Percentiles rank a stretch among this genome's conserved stretches.
phyloP scores from a whole-genome alignment of 495 filamentous ascomycete species.

The Trichoderma asperelloides region DNA sequence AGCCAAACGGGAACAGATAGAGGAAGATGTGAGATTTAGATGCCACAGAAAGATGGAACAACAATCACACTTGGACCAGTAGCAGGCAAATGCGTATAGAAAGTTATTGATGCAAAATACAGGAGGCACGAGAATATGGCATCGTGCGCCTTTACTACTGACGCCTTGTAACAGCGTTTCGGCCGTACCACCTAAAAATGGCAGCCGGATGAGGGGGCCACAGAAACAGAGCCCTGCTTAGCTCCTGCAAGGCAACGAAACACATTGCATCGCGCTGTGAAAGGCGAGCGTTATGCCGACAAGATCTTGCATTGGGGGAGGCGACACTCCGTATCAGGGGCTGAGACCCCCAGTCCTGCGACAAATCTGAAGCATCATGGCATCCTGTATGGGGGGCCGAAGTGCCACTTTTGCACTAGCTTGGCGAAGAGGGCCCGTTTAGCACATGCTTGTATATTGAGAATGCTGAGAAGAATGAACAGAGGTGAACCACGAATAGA shows the following conservation, averaged over 20 bases:
- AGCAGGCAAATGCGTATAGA: neutral
- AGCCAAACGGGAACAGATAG: neutral
- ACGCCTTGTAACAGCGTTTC: neutral
- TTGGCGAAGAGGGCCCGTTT: neutral
- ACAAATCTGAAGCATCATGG: constrained; percentile 37
- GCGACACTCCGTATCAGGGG: constrained; percentile 6
- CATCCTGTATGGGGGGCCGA: neutral
- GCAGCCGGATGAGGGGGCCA: neutral
- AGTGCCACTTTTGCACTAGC: neutral
- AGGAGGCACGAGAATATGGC: neutral
- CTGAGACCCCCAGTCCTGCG: constrained; percentile 32
- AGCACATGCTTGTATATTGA: too few species aligned
- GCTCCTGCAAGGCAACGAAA: constrained; percentile 6
- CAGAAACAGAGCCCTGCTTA: neutral
- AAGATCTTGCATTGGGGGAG: neutral
- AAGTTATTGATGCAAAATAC: neutral
- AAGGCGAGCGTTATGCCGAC: neutral
- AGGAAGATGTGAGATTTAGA: neutral
- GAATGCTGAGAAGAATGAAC: neutral
- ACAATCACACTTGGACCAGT: neutral
- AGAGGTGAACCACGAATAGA: neutral
- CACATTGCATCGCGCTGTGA: neutral
- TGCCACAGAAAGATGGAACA: neutral
- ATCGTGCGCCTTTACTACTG: neutral
- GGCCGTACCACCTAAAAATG: constrained; percentile 1